Conservation (phyloP, 2,329 filamentous ascomycete genomes). For the Malbranchea cinnamomea region DNA sequence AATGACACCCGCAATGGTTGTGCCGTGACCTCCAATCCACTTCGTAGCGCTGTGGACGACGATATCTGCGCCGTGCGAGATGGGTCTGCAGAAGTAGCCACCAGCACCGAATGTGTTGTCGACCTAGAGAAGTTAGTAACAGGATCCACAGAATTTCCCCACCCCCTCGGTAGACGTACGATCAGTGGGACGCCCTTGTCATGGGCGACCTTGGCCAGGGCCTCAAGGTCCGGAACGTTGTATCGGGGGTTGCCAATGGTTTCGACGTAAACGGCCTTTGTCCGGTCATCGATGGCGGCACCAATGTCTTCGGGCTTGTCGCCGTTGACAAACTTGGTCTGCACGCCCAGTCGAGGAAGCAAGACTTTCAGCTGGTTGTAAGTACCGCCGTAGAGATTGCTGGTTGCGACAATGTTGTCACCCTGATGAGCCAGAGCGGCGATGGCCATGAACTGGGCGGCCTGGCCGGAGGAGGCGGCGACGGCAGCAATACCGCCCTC, state of each 20-base stretch:
- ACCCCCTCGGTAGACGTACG: slow-evolving; percentile 22
- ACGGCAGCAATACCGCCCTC: slow-evolving; percentile 83
- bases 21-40: slow-evolving; percentile 94
- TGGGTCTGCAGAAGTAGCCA: slow-evolving; percentile 73
- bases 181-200: slow-evolving; percentile 52
- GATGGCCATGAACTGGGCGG: slow-evolving; percentile 84
- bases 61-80: slow-evolving; percentile 84
- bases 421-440: slow-evolving; percentile 69
- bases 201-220: slow-evolving; percentile 67
- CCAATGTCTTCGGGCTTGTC: slow-evolving; percentile 68
- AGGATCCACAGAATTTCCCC: too few species aligned
- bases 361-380: slow-evolving; percentile 97
- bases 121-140: slow-evolving; percentile 36
- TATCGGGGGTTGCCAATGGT: slow-evolving; percentile 88
- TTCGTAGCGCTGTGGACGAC: slow-evolving; percentile 91
- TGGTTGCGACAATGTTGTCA: slow-evolving; percentile 86
- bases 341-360: slow-evolving; percentile 71
- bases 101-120: slow-evolving; percentile 95
- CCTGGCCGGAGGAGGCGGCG: slow-evolving; percentile 71
- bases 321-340: slow-evolving; percentile 72
- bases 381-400: slow-evolving; percentile 84
- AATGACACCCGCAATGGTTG: slow-evolving; percentile 74
- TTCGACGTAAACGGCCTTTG: slow-evolving; percentile 84
- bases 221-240: slow-evolving; percentile 83
- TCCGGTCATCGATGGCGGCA: slow-evolving; percentile 76